Conservation (phyloP, 306 rosid genomes). For the Gynostemma pentaphyllum region DNA sequence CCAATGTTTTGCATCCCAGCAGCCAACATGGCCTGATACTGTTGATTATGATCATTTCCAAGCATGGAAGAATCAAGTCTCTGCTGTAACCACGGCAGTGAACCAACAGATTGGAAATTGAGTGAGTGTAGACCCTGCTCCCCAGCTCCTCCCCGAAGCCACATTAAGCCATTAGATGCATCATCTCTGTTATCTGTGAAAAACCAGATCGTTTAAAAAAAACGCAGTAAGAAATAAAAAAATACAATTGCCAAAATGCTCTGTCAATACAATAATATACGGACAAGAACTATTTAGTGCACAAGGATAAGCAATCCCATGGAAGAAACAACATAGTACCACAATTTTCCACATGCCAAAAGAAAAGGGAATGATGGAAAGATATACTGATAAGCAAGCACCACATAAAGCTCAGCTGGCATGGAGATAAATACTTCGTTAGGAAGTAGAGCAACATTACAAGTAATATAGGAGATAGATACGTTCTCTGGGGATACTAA, state of each 20-base stretch:
- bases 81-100: constrained; percentile 82
- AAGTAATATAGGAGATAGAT: not conserved
- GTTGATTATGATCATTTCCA: constrained; percentile 57
- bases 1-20: constrained; percentile 59
- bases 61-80: constrained; percentile 50
- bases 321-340: not conserved
- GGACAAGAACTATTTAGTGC: constrained; percentile 8
- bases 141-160: constrained; percentile 60
- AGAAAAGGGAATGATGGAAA: not conserved
- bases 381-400: not conserved
- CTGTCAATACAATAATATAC: constrained; percentile 3
- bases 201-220: constrained; percentile 14
- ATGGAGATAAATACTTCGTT: not conserved
- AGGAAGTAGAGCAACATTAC: not conserved
- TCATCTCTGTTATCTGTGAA: constrained; percentile 67
- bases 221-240: not conserved
- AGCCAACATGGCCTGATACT: constrained; percentile 68
- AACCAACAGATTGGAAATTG: constrained; percentile 54
- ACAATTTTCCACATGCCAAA: not conserved
- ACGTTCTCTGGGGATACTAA: not conserved
- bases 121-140: constrained; percentile 53
- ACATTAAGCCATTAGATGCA: constrained; percentile 58
- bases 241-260: not conserved
- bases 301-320: not conserved
- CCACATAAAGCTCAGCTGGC: not conserved